Evolutionary conservation across 139 green algal species (phyloP), one percentile per base, ranked within the genome.

Genomic region (Micractinium conductrix): DNA sequence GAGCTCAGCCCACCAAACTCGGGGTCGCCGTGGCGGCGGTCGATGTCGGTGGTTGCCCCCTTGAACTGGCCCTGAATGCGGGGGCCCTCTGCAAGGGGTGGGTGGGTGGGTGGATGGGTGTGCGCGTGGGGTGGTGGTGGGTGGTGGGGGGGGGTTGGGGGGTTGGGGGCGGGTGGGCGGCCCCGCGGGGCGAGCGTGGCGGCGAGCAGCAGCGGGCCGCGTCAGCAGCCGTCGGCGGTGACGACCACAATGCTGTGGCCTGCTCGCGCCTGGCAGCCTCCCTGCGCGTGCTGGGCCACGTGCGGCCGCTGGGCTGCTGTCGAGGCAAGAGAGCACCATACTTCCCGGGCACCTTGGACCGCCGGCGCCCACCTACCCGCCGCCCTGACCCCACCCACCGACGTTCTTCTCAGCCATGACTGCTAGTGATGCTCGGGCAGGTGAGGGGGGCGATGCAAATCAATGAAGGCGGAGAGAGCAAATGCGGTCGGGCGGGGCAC

Each of bases 21-120:
- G 30, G 83, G 83, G 43, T 87, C 83, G 28, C 83, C 83, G 22
- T 83, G 73, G 30, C 83, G 53, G n/a, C 74, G 50, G 70, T 87
- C 83, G 48, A 84, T 74, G 74, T 87, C 83, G 10, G 83, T 84
- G 43, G 83, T 87, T 19, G 79, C 83, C 5, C 73, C 83, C 70
- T 72, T 83, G 53, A 84, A 84, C 63, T 68, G 30, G 42, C 78
- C 78, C 42, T 84, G 78, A 63, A 84, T 84, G 78, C 62, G 78
- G 19, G 78, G 78, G 26, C 78, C 78, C 22, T 38, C 58, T 72
- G 38, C 38, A 44, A 22, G 8, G 8, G 16, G 21, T 38, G 45
- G 3, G 1, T 14, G 42, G 43, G 71, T 14, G 10, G 71, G 26
- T 10, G 21, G 71, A 1, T 62, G 42, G 71, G 9, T 22, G 37